Conservation (phyloP, 176 grass and related monocot species). For the Lolium multiflorum region DNA sequence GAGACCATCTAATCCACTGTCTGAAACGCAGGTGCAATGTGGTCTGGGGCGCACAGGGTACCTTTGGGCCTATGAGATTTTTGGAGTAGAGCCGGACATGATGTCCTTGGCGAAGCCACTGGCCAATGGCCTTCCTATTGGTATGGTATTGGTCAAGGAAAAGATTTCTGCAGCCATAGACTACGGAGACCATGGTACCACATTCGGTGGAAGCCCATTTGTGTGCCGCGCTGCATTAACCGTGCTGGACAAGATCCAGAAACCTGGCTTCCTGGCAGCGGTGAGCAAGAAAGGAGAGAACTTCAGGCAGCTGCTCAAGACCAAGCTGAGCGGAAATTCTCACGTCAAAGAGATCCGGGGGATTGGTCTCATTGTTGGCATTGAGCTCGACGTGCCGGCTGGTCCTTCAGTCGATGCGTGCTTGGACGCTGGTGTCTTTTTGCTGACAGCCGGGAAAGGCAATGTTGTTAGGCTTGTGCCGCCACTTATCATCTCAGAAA, state of each 20-base stretch:
- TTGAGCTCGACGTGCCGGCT: conserved; percentile 73
- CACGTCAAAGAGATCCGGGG: conserved; percentile 81
- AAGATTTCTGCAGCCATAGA: conserved; percentile 68
- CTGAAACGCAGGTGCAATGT: conserved; percentile 70
- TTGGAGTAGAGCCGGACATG: conserved; percentile 66
- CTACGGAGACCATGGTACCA: conserved; percentile 81
- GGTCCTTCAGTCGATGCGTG: conserved; percentile 65
- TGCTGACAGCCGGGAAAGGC: conserved; percentile 81
- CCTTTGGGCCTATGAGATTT: conserved; percentile 78
- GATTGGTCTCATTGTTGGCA: conserved; percentile 69
- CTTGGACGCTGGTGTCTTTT: conserved; percentile 69
- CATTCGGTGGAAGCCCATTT: conserved; percentile 70
- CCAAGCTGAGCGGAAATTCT: conserved; percentile 59
- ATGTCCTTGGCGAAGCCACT: conserved; percentile 94
- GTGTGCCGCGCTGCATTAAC: conserved; percentile 69
- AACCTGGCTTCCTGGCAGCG: conserved; percentile 64
- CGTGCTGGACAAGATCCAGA: conserved; percentile 71
- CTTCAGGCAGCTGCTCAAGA: conserved; percentile 70
- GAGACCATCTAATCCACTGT: neutral
- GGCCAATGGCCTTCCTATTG: conserved; percentile 74
- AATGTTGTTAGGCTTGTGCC: conserved; percentile 89
- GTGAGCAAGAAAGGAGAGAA: conserved; percentile 67
- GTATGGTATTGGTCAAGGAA: conserved; percentile 64
- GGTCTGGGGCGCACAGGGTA: conserved; percentile 80
- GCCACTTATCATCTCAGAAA: conserved; percentile 71